Percentiles rank a stretch among this genome's conserved stretches.
These are phyloP conservation scores for Oropetium thomaeum DNA, from an alignment of 176 grass and related monocot species.

Conservation along the genomic window DNA sequence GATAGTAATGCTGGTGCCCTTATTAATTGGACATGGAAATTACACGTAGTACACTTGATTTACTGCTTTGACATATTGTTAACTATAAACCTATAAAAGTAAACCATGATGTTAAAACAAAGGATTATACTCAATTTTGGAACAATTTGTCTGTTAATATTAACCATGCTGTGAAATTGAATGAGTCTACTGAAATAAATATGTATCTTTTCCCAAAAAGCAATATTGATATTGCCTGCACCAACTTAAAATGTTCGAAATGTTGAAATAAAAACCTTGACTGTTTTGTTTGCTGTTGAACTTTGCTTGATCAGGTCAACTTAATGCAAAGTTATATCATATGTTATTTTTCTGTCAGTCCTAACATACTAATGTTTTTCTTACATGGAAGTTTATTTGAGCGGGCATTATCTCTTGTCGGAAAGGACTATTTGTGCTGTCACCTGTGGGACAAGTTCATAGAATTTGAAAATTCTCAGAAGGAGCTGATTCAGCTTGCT, in stretches of 20 bases:
- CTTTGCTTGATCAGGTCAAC: conserved; percentile 14
- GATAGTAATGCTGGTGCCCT: background rate
- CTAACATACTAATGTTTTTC: background rate
- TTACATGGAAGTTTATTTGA: conserved; percentile 68
- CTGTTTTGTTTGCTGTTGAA: background rate
- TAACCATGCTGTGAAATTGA: conserved; percentile 14
- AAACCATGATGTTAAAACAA: background rate
- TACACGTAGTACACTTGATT: background rate
- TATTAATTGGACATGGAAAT: background rate
- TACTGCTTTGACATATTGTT: background rate
- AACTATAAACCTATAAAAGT: background rate
- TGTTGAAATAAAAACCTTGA: background rate
- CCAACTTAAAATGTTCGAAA: background rate
- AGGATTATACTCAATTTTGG: background rate
- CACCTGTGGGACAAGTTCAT: conserved; percentile 88
- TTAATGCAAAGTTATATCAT: conserved; percentile 23
- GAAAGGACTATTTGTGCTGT: conserved; percentile 81
- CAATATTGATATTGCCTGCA: background rate
- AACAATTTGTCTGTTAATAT: background rate
- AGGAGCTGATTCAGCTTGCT: conserved; percentile 72
- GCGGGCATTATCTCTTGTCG: conserved; percentile 74
- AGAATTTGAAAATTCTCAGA: conserved; percentile 75
- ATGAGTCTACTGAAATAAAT: background rate
- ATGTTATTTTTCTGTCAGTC: conserved; percentile 10
- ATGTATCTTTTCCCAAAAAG: background rate